These are phyloP conservation scores for Rauvolfia tetraphylla DNA, from an alignment of 257 asterid genomes.

Conservation along the genomic window DNA sequence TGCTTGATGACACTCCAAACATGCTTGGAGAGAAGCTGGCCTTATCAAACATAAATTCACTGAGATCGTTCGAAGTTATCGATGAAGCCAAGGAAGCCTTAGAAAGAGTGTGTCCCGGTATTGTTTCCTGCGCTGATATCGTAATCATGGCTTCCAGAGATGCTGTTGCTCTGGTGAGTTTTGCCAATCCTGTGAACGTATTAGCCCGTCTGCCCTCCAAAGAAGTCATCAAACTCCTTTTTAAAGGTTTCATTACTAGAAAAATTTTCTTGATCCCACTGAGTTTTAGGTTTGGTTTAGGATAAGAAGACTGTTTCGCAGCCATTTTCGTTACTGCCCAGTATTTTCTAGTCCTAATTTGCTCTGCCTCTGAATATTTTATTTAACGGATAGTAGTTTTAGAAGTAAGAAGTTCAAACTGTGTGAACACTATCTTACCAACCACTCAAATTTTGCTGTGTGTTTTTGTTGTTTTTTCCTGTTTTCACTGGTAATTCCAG, in stretches of 20 bases:
- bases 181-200: not conserved
- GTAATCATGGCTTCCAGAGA: slow-evolving; percentile 89
- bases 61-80: slow-evolving; percentile 69
- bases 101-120: slow-evolving; percentile 62
- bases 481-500: not conserved
- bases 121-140: slow-evolving; percentile 94
- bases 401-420: not conserved
- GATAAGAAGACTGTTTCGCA: not conserved
- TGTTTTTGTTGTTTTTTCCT: not conserved
- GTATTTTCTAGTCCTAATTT: not conserved
- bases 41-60: slow-evolving; percentile 70
- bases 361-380: not conserved
- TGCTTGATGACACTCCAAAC: slow-evolving; percentile 71
- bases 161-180: slow-evolving; percentile 74
- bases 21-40: slow-evolving; percentile 83
- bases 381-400: not conserved
- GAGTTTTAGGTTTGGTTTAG: not conserved
- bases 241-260: not conserved
- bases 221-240: not conserved
- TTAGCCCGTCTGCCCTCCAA: not conserved
- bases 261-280: not conserved
- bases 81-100: slow-evolving; percentile 70
- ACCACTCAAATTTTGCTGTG: not conserved
- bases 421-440: not conserved
- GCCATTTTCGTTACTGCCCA: not conserved